Conservation (phyloP, 306 rosid species). For the Inga leiocalycina region DNA sequence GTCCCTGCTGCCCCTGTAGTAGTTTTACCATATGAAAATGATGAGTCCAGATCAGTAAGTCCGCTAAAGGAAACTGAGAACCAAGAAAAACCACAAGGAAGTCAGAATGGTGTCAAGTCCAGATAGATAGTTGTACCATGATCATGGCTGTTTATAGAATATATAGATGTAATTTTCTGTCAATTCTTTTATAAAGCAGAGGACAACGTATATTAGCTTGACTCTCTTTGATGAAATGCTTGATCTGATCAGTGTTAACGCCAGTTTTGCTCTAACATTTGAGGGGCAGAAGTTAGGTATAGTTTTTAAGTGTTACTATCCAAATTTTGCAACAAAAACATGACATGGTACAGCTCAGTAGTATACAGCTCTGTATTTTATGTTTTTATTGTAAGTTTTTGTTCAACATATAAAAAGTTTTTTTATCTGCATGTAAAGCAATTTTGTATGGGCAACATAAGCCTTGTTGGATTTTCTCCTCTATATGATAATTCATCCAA, state of each 20-base stretch:
- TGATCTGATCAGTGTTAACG: neutral
- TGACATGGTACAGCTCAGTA: neutral
- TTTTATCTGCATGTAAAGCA: neutral
- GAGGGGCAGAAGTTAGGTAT: neutral
- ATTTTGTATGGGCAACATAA: conserved; percentile 6
- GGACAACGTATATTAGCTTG: neutral
- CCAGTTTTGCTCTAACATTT: neutral
- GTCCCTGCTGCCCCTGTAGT: conserved; percentile 94
- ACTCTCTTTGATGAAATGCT: neutral
- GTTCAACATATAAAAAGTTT: too few species aligned
- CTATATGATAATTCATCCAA: neutral
- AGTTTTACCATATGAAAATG: conserved; percentile 73
- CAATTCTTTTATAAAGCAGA: neutral
- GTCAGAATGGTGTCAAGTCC: conserved; percentile 32
- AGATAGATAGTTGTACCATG: conserved; percentile 1
- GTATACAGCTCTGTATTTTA: neutral
- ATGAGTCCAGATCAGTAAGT: conserved; percentile 47
- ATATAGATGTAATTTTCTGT: neutral
- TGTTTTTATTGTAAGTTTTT: conserved; percentile 1
- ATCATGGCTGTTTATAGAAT: neutral
- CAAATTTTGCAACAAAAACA: neutral
- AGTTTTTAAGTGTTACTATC: neutral
- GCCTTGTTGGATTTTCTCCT: neutral
- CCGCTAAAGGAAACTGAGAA: conserved; percentile 45
- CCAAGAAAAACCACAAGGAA: conserved; percentile 48